Evolutionary conservation across 2,329 filamentous ascomycete species (phyloP).

Genomic region (Raffaelea arxii): DNA sequence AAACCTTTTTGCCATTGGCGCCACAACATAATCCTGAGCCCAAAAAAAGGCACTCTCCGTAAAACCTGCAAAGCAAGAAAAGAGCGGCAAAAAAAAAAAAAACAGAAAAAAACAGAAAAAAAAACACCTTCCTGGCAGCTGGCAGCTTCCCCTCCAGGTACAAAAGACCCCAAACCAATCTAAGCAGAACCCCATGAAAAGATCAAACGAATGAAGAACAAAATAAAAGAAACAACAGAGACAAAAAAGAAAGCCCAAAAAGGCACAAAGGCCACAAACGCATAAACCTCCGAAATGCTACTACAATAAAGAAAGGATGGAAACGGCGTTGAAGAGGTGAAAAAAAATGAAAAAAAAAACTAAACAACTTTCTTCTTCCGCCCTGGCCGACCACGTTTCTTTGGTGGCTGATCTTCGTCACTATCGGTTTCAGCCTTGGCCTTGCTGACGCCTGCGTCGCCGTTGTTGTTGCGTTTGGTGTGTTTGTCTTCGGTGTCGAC

Average conservation of each 20-base stretch:
- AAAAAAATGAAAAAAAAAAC: not conserved
- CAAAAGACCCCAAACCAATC: too few species aligned
- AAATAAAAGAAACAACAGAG: not conserved
- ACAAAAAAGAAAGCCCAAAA: not conserved
- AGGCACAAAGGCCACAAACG: not conserved
- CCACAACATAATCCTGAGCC: too few species aligned
- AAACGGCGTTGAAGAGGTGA: not conserved
- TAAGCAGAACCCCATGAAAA: not conserved
- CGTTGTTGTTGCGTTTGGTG: slow-evolving; percentile 38
- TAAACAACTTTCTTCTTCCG: slow-evolving; percentile 36
- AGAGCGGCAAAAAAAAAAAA: not conserved
- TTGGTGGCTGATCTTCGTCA: slow-evolving; percentile 26
- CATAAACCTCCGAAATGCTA: too few species aligned
- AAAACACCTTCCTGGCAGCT: too few species aligned
- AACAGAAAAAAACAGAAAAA: not conserved
- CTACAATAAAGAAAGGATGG: too few species aligned
- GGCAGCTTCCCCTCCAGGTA: too few species aligned
- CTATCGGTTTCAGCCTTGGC: slow-evolving; percentile 14
- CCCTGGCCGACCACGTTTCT: slow-evolving; percentile 20
- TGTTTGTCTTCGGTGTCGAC: slow-evolving; percentile 51
- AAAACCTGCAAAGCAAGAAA: not conserved
- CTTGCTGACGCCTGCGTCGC: slow-evolving; percentile 15
- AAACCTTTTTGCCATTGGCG: too few species aligned
- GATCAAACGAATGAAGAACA: not conserved
- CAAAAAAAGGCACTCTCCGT: too few species aligned